Conservation (phyloP, 345 rosid species). For the Eucalyptus cloeziana region DNA sequence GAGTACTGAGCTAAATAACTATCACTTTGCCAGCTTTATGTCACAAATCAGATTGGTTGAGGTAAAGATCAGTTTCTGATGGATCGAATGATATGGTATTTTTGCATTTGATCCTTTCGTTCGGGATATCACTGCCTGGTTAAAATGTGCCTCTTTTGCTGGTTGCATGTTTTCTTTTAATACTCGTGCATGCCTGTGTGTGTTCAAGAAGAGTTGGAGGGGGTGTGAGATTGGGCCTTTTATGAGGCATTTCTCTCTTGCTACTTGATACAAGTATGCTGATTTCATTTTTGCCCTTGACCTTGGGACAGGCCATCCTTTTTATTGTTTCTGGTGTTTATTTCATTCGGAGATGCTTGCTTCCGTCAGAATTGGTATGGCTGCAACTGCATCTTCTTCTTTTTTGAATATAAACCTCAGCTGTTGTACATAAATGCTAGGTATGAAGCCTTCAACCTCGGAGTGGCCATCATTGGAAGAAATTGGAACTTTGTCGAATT, state of each 20-base stretch:
- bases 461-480: slow-evolving; percentile 20
- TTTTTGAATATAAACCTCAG: background rate
- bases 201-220: background rate
- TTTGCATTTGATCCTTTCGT: background rate
- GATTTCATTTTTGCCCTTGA: background rate
- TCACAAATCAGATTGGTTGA: background rate
- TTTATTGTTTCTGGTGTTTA: background rate
- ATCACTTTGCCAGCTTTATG: background rate
- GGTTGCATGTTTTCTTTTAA: background rate
- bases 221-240: background rate
- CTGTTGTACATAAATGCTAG: slow-evolving; percentile 10
- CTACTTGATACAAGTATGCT: background rate
- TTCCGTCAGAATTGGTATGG: background rate
- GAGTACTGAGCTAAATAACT: background rate
- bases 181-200: background rate
- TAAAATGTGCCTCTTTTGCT: background rate
- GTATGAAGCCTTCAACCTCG: slow-evolving; percentile 30
- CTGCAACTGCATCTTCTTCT: background rate
- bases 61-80: background rate
- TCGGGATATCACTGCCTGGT: background rate
- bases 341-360: background rate
- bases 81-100: background rate
- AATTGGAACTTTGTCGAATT: slow-evolving; percentile 20
- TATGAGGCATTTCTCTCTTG: background rate
- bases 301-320: background rate